Base-by-base conservation (phyloP, 495 filamentous ascomycete species). In the Tuber melanosporum region DNA sequence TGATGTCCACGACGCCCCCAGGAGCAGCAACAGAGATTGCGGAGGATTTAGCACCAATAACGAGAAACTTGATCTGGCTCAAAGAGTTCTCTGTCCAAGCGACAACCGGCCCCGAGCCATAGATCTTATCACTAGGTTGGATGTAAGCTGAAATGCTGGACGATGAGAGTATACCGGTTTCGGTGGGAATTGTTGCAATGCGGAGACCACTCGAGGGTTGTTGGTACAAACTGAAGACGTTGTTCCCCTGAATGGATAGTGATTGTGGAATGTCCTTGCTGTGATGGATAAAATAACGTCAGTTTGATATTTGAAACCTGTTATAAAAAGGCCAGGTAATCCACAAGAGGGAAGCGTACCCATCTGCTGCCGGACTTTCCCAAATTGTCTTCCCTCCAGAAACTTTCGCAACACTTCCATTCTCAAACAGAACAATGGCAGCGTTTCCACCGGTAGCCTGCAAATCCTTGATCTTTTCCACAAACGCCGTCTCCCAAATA, bases 401-500 rank as follows among this genome's bases (percentile, higher is more conserved):
- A 92, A 89, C 82, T 89, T 88, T 52, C 7, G 14, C 26, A 66
- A 97, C 87, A 71, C 89, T 85, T n/a, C 88, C 84, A 57, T 90
- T 90, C 72, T 89, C 87, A 78, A 90, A 89, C 69, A 99, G 85
- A 36, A 88, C 89, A 82, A 96, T 84, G 2, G 92, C 88, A 85
- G 94, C 92, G 84, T 91, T 92, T 81, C 92, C 87, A 86, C 92
- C 91, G 84, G 92, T 86, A 44, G 97, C 86, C 87, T 97, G 93
- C 74, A 98, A 80, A 85, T 95, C 94, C 83, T 87, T 89, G 45
- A 93, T 88, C n/a, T 79, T 82, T 36, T 88, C 91, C 9, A 74
- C 80, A 78, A 92, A 89, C 62, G 86, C 85, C 46, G 87, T 86
- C 70, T 89, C 88, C 92, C 96, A 99, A 49, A 87, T 89, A 82